phyloP scores from a whole-genome alignment of 805 yeast genomes.

The Cyberlindnera euphorbiae region DNA sequence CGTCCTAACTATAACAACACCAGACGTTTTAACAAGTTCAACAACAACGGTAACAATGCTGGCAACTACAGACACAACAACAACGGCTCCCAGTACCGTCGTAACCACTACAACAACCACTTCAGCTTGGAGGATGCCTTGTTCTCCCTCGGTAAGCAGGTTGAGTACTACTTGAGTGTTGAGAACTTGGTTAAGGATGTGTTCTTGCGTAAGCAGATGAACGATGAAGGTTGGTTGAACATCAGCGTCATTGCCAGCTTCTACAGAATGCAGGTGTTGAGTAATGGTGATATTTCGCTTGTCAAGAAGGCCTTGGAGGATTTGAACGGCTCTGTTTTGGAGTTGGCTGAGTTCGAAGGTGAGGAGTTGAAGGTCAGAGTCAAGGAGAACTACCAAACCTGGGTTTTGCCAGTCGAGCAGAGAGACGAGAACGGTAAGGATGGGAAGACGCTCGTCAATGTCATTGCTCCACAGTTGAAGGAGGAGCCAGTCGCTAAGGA shows the following conservation, averaged over 20 bases:
- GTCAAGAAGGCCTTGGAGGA: constrained; percentile 55
- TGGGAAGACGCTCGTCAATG: constrained; percentile 27
- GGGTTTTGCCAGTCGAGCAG: constrained; percentile 60
- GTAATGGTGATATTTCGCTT: constrained; percentile 48
- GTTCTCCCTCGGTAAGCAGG: constrained; percentile 41
- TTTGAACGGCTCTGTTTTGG: constrained; percentile 30
- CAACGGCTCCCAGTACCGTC: constrained; percentile 6
- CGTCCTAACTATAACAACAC: constrained; percentile 21
- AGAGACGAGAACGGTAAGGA: constrained; percentile 45
- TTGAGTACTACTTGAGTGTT: constrained; percentile 85
- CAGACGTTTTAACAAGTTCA: constrained; percentile 21
- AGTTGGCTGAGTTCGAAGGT: constrained; percentile 34
- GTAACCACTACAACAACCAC: constrained; percentile 7
- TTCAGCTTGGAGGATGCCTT: constrained; percentile 16
- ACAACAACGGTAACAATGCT: constrained; percentile 6
- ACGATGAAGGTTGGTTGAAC: constrained; percentile 67
- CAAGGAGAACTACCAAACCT: constrained; percentile 49
- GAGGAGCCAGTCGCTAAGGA: constrained; percentile 13
- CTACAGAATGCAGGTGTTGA: constrained; percentile 66
- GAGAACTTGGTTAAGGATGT: constrained; percentile 86
- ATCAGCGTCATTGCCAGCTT: constrained; percentile 60
- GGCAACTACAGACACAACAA: constrained; percentile 11
- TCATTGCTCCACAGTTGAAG: constrained; percentile 15
- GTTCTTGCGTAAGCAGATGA: constrained; percentile 78
- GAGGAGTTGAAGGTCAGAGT: constrained; percentile 58